Evolutionary conservation across 2,329 filamentous ascomycete species (phyloP).

Genomic region (Cordyceps tenuipes): DNA sequence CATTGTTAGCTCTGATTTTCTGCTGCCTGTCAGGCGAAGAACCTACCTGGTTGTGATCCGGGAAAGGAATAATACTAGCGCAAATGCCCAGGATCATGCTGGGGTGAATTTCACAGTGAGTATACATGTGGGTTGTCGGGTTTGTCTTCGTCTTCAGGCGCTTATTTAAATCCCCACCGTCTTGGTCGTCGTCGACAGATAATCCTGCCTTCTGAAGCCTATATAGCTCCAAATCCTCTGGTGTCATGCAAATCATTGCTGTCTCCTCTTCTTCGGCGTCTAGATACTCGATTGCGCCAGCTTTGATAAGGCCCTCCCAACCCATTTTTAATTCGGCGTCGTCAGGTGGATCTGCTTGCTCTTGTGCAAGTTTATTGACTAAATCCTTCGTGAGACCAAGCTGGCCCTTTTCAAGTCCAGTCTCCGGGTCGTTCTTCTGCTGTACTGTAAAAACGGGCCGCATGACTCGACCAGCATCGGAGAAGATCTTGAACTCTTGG

Average conservation of each 20-base stretch:
- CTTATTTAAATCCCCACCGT: conserved; percentile 62
- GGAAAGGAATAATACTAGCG: conserved; percentile 98
- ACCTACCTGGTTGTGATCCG: conserved; percentile 85
- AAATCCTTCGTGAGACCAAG: conserved; percentile 81
- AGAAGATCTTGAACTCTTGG: conserved; percentile 97
- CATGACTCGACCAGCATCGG: conserved; percentile 91
- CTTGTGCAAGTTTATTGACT: conserved; percentile 62
- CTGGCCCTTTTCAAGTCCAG: conserved; percentile 50
- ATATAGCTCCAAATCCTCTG: conserved; percentile 81
- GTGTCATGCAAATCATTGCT: conserved; percentile 98
- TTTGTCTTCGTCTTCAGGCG: conserved; percentile 85
- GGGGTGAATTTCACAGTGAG: conserved; percentile 97
- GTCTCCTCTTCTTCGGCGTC: conserved; percentile 98
- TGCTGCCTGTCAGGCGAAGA: conserved; percentile 18
- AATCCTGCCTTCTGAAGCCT: conserved; percentile 61
- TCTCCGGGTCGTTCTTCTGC: conserved; percentile 69
- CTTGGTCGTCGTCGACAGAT: conserved; percentile 49
- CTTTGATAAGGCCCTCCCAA: conserved; percentile 78
- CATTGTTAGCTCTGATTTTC: conserved; percentile 16
- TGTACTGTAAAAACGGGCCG: conserved; percentile 90
- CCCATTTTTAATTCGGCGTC: conserved; percentile 61
- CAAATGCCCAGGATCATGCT: conserved; percentile 99
- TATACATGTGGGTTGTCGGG: conserved; percentile 82
- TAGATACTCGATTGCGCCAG: conserved; percentile 87
- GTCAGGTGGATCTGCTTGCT: conserved; percentile 58